phyloP scores from a whole-genome alignment of 2,329 filamentous ascomycete genomes.

The Colletotrichum tamarilloi region DNA sequence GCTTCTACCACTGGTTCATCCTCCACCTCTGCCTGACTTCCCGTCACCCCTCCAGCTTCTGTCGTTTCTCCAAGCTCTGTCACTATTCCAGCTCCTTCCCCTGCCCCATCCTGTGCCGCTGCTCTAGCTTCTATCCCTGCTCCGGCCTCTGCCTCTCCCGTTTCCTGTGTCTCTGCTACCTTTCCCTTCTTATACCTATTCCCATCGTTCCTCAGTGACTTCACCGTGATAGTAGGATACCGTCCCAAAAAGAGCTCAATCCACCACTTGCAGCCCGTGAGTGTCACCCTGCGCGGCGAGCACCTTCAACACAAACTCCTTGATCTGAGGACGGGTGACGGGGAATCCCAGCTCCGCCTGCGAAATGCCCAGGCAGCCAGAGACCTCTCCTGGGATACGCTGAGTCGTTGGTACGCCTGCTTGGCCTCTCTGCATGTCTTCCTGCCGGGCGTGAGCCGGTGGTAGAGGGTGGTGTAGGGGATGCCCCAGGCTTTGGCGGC shows the following conservation, averaged over 20 bases:
- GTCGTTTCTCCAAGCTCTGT: too few relatives aligned
- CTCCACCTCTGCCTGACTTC: too few relatives aligned
- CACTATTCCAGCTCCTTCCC: too few relatives aligned
- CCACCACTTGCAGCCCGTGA: neutral
- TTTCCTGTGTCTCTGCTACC: too few relatives aligned
- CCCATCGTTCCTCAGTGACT: too few relatives aligned
- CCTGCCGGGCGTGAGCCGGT: too few relatives aligned
- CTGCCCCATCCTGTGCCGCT: too few relatives aligned
- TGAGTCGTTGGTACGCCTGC: neutral
- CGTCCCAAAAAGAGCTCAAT: neutral
- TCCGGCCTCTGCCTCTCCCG: too few relatives aligned
- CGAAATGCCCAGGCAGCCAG: neutral
- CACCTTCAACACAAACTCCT: neutral
- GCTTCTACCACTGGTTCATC: too few relatives aligned
- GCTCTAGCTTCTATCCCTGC: too few relatives aligned
- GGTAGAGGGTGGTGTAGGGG: neutral
- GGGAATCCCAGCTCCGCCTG: neutral
- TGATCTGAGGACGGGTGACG: neutral
- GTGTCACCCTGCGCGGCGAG: neutral
- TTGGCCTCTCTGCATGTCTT: neutral
- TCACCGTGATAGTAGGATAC: neutral
- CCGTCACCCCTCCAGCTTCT: too few relatives aligned
- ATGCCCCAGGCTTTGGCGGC: neutral
- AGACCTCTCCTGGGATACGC: neutral
- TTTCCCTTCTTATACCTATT: too few relatives aligned